These are phyloP conservation scores for Citrus australasica DNA, from an alignment of 345 rosid species.

Conservation along the genomic window DNA sequence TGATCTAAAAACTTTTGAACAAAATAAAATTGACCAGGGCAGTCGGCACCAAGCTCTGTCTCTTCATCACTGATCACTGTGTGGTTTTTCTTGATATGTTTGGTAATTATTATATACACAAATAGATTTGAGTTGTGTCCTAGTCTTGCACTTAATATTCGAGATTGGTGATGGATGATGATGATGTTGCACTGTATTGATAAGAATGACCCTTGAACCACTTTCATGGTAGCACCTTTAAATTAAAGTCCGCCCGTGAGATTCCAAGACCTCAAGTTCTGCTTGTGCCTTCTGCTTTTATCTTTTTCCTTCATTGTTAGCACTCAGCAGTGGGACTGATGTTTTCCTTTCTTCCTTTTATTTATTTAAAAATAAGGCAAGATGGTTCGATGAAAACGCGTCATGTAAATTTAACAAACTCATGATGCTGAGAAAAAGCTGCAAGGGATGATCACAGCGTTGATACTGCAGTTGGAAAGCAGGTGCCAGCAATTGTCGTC, in stretches of 20 bases:
- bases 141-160: background rate
- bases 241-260: background rate
- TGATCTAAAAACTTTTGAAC: background rate
- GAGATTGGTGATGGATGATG: background rate
- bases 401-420: background rate
- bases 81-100: background rate
- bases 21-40: background rate
- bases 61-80: background rate
- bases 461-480: background rate
- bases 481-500: background rate
- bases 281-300: background rate
- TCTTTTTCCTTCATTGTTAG: background rate
- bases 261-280: constrained; percentile 1
- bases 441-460: background rate
- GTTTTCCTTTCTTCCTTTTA: background rate
- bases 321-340: background rate
- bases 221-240: background rate
- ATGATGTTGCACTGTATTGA: background rate
- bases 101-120: background rate
- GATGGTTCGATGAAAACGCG: background rate
- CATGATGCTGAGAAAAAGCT: background rate
- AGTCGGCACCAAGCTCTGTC: background rate
- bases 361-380: background rate
- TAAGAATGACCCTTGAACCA: background rate
- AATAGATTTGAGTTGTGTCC: background rate